A percentile compares a stretch with the other conserved stretches of the same genome.
Evolutionary conservation across 495 filamentous ascomycete species (phyloP).

Genomic region (Penicillium chermesinum): DNA sequence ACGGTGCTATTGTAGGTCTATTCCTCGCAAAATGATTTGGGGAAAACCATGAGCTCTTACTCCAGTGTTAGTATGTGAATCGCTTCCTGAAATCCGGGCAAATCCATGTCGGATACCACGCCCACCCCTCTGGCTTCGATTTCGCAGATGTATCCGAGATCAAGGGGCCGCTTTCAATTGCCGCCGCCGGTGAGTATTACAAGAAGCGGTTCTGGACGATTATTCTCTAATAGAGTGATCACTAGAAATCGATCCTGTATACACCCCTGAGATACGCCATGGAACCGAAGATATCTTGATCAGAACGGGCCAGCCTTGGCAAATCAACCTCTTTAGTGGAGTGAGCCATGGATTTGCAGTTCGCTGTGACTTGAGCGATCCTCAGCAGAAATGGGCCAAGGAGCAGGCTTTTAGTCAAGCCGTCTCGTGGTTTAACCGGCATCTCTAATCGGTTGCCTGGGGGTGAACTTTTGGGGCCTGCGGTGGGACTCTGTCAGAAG

Average conservation of each 20-base stretch:
- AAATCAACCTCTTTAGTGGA: slow-evolving; percentile 74
- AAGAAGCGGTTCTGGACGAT: not conserved
- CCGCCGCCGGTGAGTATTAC: slow-evolving; percentile 56
- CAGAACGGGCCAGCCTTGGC: slow-evolving; percentile 62
- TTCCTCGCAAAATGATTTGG: not conserved
- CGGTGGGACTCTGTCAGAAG: no score
- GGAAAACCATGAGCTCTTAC: no score
- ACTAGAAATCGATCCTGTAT: slow-evolving; percentile 69
- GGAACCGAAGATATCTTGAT: slow-evolving; percentile 56
- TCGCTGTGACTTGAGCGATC: slow-evolving; percentile 57
- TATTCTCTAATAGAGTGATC: slow-evolving; percentile 8
- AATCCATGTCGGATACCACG: slow-evolving; percentile 62
- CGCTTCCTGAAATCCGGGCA: slow-evolving; percentile 44
- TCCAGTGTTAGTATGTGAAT: slow-evolving; percentile 39
- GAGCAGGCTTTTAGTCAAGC: slow-evolving; percentile 83
- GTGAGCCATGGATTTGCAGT: slow-evolving; percentile 81
- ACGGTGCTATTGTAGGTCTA: slow-evolving; percentile 38
- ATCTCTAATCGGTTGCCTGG: slow-evolving; percentile 39
- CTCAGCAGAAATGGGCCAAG: slow-evolving; percentile 67
- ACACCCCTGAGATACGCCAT: slow-evolving; percentile 67
- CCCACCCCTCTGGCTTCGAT: slow-evolving; percentile 74
- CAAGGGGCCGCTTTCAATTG: slow-evolving; percentile 66
- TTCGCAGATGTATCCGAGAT: slow-evolving; percentile 71
- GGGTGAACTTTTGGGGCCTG: no score
- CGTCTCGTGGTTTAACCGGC: slow-evolving; percentile 68